Base-by-base conservation (phyloP, 352 stramenopile genomes). In the Blastocystis sp. region DNA sequence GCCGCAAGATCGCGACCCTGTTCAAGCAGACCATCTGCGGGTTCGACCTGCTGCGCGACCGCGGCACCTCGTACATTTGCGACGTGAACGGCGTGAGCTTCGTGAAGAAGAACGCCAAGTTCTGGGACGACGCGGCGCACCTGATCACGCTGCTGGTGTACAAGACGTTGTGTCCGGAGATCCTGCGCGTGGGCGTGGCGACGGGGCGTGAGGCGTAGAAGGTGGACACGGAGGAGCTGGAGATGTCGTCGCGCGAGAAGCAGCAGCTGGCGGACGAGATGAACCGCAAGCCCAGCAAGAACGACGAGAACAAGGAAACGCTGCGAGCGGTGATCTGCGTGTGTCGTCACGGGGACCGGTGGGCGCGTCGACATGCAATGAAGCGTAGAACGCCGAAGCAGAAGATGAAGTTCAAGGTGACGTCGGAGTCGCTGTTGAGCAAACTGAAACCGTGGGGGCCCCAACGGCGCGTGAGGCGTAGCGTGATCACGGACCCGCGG, bases 81-180 rank as follows among this genome's bases (percentile, higher is more conserved):
- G 97, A 99, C 91, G 97, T 99, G 28, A 99, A 99, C 91, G 97
- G 97, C 28, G 78, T 88, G 94, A 98, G 94, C 89, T 99, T 99
- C 91, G 97, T 99, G 24, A 99, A 99, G 92, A 99, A 98, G 89
- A 98, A 95, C 65, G 93, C 96, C 65, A 99, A 99, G 92, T 79
- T 88, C 61, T 88, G 78, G 78, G 96, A 99, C 90, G 96, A 98
- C 91, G 98, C 95, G 89, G 95, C 95, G 1, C 92, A 97, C 70
- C 95, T 99, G 77, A 92, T 98, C 0, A 92, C 90, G 1, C 68
- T 88, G 19, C 63, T 54, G 19, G 68, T 88, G 17, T 88, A 79
- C 45, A 88, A 88, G 54, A 76, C 79, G 14, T 9, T 88, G 40
- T 79, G 68, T 79, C 78, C 78, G 7, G 64, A 76, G 45, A 88